Base-by-base conservation (phyloP, 441 rosid genomes). In the Syzygium malaccense region DNA sequence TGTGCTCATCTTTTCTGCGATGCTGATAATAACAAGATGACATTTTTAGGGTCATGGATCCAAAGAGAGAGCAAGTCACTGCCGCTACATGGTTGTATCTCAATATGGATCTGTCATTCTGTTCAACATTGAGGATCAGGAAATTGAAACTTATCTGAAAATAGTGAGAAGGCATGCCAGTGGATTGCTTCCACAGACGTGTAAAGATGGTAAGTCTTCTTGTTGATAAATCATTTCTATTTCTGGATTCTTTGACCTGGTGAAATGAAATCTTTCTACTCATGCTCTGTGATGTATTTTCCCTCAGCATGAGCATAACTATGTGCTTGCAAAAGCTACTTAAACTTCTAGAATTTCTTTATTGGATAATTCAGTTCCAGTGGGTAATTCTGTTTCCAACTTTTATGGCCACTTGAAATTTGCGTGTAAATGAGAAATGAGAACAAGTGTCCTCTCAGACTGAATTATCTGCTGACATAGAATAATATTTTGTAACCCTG, bases 41-140 rank as follows among this genome's bases (percentile, higher is more conserved):
- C 60, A 33, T 51, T 87, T 53, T 87, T 90, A 97, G 99, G 92
- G 89, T 56, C 88, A 93, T 88, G 95, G 95, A 57, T 91, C 93
- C 87, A 91, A 87, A 64, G 93, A 92, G 87, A 89, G 91, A 91
- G 92, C 88, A 58, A 91, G 95, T 89, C 87, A 88, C 90, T 94
- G 91, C 88, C 92, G 92, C 7, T 96, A 95, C 92, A 93, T 97
- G 97, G 95, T 96, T 66, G 96, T 96, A 26, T 97, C 93, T 92
- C 99, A 96, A 78, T 97, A 96, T 90, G 99, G 99, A 86, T 97
- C 99, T 90, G 98, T 95, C 83, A 97, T 98, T 92, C 94, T 98
- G 89, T 96, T 98, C 91, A 98, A 96, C 91, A 91, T 98, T 17
- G 98, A 95, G 84, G 98, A 95, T 85, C 91, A 87, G 87, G 98